These are phyloP conservation scores for Phytopythium ostracodes DNA, from an alignment of 352 stramenopile genomes.

Conservation along the genomic window DNA sequence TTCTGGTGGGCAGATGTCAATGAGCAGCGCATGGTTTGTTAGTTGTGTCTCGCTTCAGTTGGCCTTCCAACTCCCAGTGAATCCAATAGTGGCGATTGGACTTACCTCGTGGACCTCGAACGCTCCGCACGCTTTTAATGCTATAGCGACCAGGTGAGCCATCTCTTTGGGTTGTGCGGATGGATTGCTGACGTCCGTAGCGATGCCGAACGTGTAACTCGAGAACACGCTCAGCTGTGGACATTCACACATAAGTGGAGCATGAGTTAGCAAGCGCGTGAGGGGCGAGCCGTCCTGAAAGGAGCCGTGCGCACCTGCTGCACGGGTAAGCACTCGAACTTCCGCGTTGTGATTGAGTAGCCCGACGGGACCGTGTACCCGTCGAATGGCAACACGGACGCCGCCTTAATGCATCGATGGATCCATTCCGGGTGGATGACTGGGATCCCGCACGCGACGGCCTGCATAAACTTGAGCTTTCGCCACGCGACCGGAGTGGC, in stretches of 20 bases:
- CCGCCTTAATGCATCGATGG: conserved; percentile 49
- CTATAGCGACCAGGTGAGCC: conserved; percentile 42
- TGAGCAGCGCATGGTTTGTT: background rate
- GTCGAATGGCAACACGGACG: conserved; percentile 50
- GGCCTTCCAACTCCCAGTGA: background rate
- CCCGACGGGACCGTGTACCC: conserved; percentile 68
- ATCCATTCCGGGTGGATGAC: conserved; percentile 83
- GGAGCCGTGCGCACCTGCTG: conserved; percentile 18
- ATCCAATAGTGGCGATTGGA: background rate
- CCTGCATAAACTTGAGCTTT: conserved; percentile 81
- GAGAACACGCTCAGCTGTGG: conserved; percentile 56
- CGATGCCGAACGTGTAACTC: conserved; percentile 58
- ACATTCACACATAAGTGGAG: conserved; percentile 7
- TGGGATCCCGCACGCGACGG: conserved; percentile 73
- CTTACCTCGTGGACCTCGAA: conserved; percentile 51
- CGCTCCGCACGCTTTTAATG: conserved; percentile 62
- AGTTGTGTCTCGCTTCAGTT: background rate
- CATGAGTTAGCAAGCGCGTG: background rate
- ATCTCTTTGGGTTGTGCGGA: conserved; percentile 34
- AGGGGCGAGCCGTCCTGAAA: background rate
- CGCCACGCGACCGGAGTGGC: conserved; percentile 70
- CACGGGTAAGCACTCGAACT: conserved; percentile 53
- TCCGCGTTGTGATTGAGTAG: conserved; percentile 54
- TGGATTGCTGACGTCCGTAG: conserved; percentile 32
- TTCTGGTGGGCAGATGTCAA: conserved; percentile 23